Conservation (phyloP, 1,284 basidiomycete genomes). For the Fomitopsis schrenkii region DNA sequence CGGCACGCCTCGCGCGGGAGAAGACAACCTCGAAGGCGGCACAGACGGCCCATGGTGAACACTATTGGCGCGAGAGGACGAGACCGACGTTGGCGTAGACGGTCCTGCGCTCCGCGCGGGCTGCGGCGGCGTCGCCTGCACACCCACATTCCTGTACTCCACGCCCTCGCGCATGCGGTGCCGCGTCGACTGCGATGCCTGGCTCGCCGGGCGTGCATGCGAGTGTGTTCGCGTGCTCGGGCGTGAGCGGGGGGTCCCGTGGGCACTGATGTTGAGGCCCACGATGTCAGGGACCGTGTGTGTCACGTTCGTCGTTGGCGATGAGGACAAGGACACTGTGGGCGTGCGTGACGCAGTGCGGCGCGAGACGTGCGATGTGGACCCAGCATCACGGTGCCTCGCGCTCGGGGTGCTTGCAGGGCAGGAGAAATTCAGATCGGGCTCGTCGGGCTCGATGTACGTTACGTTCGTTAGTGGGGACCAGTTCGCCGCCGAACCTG, state of each 20-base stretch:
- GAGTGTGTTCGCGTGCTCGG: background rate
- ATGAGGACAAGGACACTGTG: background rate
- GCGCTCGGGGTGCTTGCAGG: background rate
- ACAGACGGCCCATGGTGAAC: background rate
- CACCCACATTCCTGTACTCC: background rate
- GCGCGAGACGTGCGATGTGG: background rate
- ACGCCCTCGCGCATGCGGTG: background rate
- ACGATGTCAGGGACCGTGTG: background rate
- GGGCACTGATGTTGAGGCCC: background rate
- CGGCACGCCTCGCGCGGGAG: background rate
- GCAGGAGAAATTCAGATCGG: background rate
- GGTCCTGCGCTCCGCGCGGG: background rate
- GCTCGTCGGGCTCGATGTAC: background rate
- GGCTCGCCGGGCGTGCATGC: background rate
- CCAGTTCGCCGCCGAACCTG: background rate
- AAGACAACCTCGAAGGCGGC: background rate
- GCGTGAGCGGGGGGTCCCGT: background rate
- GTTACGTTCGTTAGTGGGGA: conserved; percentile 5
- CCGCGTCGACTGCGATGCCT: background rate
- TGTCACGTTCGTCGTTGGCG: too few species aligned
- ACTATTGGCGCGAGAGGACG: background rate
- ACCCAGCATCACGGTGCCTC: background rate
- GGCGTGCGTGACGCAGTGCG: background rate
- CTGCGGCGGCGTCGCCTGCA: background rate
- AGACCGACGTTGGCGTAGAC: background rate